Conservation (phyloP, 2,329 filamentous ascomycete species). For the Neofusicoccum cordaticola region DNA sequence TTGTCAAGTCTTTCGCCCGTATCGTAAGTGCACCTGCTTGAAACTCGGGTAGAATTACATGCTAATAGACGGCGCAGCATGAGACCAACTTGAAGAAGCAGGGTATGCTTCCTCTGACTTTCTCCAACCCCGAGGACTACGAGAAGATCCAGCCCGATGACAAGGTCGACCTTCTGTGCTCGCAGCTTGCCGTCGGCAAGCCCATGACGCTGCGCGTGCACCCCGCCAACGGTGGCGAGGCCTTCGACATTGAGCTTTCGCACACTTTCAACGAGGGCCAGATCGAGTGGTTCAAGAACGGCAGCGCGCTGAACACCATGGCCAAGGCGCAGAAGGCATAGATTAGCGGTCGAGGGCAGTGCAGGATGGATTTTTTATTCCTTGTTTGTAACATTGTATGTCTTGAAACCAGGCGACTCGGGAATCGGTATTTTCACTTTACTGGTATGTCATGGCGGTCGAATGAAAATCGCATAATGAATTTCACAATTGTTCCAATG, state of each 20-base stretch:
- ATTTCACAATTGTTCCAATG: not conserved
- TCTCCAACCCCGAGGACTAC: constrained; percentile 91
- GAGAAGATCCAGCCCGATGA: constrained; percentile 94
- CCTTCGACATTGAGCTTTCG: constrained; percentile 78
- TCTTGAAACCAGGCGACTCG: constrained; percentile 15
- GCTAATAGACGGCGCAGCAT: constrained; percentile 53
- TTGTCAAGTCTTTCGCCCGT: constrained; percentile 92
- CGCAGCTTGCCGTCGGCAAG: constrained; percentile 87
- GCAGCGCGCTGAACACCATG: constrained; percentile 97
- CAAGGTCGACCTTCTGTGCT: constrained; percentile 86
- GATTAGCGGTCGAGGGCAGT: not conserved
- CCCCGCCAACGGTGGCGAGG: constrained; percentile 73
- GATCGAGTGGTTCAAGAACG: constrained; percentile 99
- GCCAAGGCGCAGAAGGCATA: constrained; percentile 59
- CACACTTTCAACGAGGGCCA: constrained; percentile 99
- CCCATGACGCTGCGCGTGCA: constrained; percentile 89
- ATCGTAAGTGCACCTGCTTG: constrained; percentile 55
- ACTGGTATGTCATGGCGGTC: constrained; percentile 13
- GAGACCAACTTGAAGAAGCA: constrained; percentile 99
- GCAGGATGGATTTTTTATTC: constrained; percentile 3
- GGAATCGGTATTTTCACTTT: constrained; percentile 16
- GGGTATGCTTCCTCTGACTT: constrained; percentile 98
- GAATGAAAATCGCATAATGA: constrained; percentile 16
- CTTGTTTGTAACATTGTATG: constrained; percentile 17
- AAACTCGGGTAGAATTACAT: constrained; percentile 15